phyloP scores from a whole-genome alignment of 352 stramenopile genomes.

The Phytophthora palmivora region DNA sequence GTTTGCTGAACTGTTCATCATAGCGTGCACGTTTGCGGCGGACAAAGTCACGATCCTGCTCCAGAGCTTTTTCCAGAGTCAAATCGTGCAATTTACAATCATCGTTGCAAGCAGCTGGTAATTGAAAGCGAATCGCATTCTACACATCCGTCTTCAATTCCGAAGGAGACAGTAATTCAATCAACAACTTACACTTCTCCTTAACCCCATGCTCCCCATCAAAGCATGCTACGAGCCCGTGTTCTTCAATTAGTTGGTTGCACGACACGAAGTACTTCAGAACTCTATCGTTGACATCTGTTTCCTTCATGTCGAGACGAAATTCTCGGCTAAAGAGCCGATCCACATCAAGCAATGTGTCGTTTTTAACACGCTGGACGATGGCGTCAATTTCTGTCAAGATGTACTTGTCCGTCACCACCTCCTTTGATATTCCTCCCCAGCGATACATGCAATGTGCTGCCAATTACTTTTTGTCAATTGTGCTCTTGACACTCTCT shows the following conservation, averaged over 20 bases:
- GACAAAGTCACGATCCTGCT: conserved; percentile 16
- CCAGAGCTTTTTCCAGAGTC: conserved; percentile 11
- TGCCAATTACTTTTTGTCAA: conserved; percentile 6
- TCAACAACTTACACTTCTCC: conserved; percentile 17
- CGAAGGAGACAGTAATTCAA: conserved; percentile 3
- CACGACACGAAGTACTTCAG: conserved; percentile 16
- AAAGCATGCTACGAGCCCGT: conserved; percentile 9
- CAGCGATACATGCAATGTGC: conserved; percentile 12
- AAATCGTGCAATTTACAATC: conserved; percentile 18
- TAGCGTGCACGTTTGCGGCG: conserved; percentile 8
- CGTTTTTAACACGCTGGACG: conserved; percentile 9
- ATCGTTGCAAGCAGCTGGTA: background rate
- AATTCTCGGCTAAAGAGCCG: conserved; percentile 3
- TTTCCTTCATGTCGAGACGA: conserved; percentile 3
- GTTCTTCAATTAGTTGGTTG: conserved; percentile 10
- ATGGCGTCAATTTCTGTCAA: conserved; percentile 6
- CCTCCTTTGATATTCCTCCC: conserved; percentile 1
- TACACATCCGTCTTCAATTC: conserved; percentile 15
- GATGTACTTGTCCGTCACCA: conserved; percentile 6
- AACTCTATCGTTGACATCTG: conserved; percentile 4
- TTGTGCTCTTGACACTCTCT: conserved; percentile 10
- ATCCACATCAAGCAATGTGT: conserved; percentile 7
- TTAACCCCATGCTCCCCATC: conserved; percentile 1
- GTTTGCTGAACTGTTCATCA: conserved; percentile 9
- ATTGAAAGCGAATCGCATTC: conserved; percentile 20